Percentiles rank a stretch among this genome's conserved stretches.
These are phyloP conservation scores for Tripidium arundinaceum DNA, from an alignment of 202 grass and related monocot genomes.

Conservation along the genomic window DNA sequence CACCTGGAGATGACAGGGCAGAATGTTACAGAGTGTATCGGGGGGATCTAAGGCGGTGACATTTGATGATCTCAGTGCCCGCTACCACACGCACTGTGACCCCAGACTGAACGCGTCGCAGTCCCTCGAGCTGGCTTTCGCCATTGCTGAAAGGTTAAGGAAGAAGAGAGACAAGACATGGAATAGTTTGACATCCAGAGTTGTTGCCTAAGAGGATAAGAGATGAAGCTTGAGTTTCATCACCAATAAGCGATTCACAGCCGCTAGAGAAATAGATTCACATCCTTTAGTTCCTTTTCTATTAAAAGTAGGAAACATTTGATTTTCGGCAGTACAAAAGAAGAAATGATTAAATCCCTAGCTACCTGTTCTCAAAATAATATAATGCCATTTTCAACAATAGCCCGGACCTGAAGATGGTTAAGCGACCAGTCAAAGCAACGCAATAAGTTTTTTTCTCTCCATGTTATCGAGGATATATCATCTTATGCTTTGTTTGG, in stretches of 20 bases:
- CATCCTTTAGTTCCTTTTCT: background rate
- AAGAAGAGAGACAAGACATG: conserved; percentile 41
- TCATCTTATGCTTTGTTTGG: too few relatives aligned
- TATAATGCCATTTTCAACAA: background rate
- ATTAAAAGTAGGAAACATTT: background rate
- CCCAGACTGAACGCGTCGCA: conserved; percentile 71
- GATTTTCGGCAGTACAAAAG: background rate
- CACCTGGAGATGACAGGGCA: conserved; percentile 86
- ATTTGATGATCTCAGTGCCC: conserved; percentile 52
- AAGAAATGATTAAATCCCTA: background rate
- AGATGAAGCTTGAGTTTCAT: background rate
- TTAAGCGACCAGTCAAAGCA: too few relatives aligned
- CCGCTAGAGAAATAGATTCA: background rate
- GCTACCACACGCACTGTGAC: conserved; percentile 69
- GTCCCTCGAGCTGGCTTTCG: conserved; percentile 63
- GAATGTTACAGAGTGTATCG: conserved; percentile 76
- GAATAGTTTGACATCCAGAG: conserved; percentile 2
- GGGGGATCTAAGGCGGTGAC: conserved; percentile 60
- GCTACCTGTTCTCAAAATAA: background rate
- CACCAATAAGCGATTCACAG: background rate
- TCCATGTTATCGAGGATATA: too few relatives aligned
- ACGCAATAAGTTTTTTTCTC: too few relatives aligned
- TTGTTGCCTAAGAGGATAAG: conserved; percentile 22
- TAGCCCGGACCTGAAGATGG: too few relatives aligned
- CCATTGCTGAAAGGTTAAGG: conserved; percentile 56